A percentile compares a stretch with the other conserved stretches of the same genome.
Conservation (phyloP, 176 grass and related monocot species). For the Ananas comosus region DNA sequence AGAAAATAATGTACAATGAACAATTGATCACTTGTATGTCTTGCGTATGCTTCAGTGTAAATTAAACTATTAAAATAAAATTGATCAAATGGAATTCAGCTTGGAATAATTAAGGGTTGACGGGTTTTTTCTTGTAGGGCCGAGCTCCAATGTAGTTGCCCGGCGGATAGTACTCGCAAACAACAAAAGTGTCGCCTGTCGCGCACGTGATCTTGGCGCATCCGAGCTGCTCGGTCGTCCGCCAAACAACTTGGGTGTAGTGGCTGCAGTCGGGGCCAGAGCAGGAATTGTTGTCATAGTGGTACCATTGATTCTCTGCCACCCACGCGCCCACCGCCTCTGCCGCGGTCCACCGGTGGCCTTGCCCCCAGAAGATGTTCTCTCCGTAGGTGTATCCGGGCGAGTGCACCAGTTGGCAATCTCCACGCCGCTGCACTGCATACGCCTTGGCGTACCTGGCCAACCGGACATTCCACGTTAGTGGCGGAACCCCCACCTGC, state of each 20-base stretch:
- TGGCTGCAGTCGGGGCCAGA: conserved; percentile 15
- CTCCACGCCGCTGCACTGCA: conserved; percentile 21
- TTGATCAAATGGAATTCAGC: too few relatives aligned
- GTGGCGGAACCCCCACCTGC: conserved; percentile 33
- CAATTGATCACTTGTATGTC: too few relatives aligned
- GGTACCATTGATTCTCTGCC: conserved; percentile 19
- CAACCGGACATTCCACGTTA: conserved; percentile 28
- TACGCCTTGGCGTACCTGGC: conserved; percentile 24
- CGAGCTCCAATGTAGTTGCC: conserved; percentile 40
- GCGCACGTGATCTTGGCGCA: conserved; percentile 38
- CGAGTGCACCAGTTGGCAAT: conserved; percentile 44
- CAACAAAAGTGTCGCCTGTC: conserved; percentile 38
- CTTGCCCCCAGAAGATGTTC: conserved; percentile 39
- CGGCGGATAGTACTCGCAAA: conserved; percentile 60
- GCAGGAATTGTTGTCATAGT: conserved; percentile 24
- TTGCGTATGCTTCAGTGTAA: too few relatives aligned
- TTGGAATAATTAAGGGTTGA: background rate
- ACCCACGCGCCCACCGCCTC: conserved; percentile 33
- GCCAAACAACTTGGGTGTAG: conserved; percentile 39
- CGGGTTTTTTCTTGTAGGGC: conserved; percentile 20
- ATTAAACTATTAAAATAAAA: too few relatives aligned
- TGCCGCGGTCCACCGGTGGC: conserved; percentile 22
- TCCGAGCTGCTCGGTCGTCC: conserved; percentile 30
- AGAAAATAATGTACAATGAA: too few relatives aligned
- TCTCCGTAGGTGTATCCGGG: conserved; percentile 53